These are phyloP conservation scores for Podospora comata DNA, from an alignment of 495 filamentous ascomycete species.

Conservation along the genomic window DNA sequence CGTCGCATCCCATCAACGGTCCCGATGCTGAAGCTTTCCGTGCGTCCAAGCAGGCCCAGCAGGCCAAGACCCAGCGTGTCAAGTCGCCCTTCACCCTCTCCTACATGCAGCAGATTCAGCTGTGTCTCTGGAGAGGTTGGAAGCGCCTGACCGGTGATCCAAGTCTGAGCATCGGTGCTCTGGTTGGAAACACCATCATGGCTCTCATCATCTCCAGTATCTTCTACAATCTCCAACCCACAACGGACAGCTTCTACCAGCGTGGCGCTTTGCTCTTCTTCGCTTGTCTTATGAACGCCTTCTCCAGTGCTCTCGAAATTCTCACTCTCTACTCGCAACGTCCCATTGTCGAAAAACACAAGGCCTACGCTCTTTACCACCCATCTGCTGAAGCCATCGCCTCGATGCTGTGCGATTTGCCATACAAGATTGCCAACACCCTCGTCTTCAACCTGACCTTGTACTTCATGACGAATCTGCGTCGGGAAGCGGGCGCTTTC, in stretches of 20 bases:
- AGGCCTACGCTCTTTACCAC: slow-evolving; percentile 87
- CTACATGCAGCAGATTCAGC: slow-evolving; percentile 62
- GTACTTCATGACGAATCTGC: slow-evolving; percentile 84
- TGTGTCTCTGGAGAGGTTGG: slow-evolving; percentile 76
- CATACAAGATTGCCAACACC: slow-evolving; percentile 57
- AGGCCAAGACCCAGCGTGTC: slow-evolving; percentile 59
- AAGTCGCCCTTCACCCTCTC: slow-evolving; percentile 78
- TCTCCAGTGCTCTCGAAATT: slow-evolving; percentile 74
- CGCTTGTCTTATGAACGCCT: slow-evolving; percentile 81
- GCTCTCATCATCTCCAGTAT: slow-evolving; percentile 75
- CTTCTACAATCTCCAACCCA: slow-evolving; percentile 68
- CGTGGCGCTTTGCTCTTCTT: slow-evolving; percentile 87
- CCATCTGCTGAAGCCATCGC: slow-evolving; percentile 83
- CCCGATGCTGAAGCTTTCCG: slow-evolving; percentile 65
- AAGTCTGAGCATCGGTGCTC: slow-evolving; percentile 62
- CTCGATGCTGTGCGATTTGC: slow-evolving; percentile 78
- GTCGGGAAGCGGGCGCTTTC: slow-evolving; percentile 73
- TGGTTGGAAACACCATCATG: slow-evolving; percentile 73
- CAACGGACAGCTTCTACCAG: slow-evolving; percentile 69
- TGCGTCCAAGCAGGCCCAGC: slow-evolving; percentile 60
- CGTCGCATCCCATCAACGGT: slow-evolving; percentile 59
- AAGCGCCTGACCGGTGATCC: slow-evolving; percentile 66
- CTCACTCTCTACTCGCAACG: slow-evolving; percentile 82
- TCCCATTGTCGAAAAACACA: slow-evolving; percentile 89
- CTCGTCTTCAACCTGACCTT: slow-evolving; percentile 64